Conservation (phyloP, 2,329 filamentous ascomycete species). For the Xylaria hypoxylon region DNA sequence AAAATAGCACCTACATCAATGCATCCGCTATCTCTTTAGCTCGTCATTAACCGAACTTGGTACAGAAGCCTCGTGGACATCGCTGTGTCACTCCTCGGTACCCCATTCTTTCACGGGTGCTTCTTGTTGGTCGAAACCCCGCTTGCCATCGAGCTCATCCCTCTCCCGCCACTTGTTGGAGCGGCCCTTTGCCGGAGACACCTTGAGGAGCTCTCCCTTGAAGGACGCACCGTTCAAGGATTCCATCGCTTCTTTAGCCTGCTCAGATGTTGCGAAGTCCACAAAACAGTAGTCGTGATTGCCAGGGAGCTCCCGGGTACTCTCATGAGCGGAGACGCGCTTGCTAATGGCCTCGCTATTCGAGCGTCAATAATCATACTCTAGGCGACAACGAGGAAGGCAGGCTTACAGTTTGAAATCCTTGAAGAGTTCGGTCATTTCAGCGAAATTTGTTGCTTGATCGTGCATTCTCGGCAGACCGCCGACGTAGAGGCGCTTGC, state of each 20-base stretch:
- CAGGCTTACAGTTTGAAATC: slow-evolving; percentile 58
- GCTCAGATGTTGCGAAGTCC: slow-evolving; percentile 67
- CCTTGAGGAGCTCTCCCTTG: slow-evolving; percentile 43
- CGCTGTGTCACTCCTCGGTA: slow-evolving; percentile 17
- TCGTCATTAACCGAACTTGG: not conserved
- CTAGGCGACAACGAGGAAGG: not conserved
- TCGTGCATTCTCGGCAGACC: slow-evolving; percentile 62
- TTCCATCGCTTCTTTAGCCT: slow-evolving; percentile 64
- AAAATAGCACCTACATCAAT: not conserved
- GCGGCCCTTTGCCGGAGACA: slow-evolving; percentile 44
- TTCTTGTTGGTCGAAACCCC: slow-evolving; percentile 19
- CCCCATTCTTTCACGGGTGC: slow-evolving; percentile 21
- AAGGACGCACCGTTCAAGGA: slow-evolving; percentile 54
- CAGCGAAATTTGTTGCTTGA: slow-evolving; percentile 59
- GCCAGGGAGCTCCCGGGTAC: slow-evolving; percentile 62
- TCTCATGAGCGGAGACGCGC: slow-evolving; percentile 69
- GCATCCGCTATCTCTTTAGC: not conserved
- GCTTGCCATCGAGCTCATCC: slow-evolving; percentile 36
- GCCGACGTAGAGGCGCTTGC: slow-evolving; percentile 62
- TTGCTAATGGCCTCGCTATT: slow-evolving; percentile 57
- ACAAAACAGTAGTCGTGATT: slow-evolving; percentile 75
- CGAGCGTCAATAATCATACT: slow-evolving; percentile 24
- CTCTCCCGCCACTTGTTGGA: slow-evolving; percentile 45
- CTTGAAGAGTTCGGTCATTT: slow-evolving; percentile 61
- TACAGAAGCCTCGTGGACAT: not conserved